phyloP scores from a whole-genome alignment of 2,329 filamentous ascomycete genomes.

The Aspergillus caelatus region DNA sequence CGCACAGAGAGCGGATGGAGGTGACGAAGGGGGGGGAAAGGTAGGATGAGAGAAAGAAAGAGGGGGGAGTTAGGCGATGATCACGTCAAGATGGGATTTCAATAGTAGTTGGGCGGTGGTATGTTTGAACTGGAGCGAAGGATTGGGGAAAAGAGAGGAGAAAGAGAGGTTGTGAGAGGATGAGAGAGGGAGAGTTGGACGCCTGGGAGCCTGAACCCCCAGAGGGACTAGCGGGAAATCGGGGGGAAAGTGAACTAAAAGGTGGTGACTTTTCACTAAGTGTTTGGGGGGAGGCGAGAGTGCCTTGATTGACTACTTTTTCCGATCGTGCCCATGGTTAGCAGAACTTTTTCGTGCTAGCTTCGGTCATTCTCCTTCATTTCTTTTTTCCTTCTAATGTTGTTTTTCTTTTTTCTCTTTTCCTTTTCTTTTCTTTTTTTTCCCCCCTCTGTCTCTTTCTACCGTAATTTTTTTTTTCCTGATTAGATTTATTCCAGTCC shows the following conservation, averaged over 20 bases:
- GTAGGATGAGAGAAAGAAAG: neutral
- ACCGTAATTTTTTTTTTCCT: neutral
- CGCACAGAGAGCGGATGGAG: neutral
- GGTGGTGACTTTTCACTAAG: neutral
- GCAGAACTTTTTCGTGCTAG: neutral
- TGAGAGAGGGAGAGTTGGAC: conserved; percentile 12
- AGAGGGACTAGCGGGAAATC: conserved; percentile 15
- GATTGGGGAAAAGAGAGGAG: conserved; percentile 16
- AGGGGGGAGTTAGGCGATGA: neutral
- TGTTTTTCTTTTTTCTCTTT: neutral
- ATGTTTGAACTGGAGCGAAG: conserved; percentile 1
- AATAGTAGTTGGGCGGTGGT: conserved; percentile 9
- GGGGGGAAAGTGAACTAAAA: neutral
- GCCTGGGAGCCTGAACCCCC: conserved; percentile 20
- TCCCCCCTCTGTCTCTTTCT: neutral
- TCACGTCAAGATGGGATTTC: neutral
- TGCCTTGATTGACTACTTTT: conserved; percentile 6
- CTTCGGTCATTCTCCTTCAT: neutral
- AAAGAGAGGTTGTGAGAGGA: conserved; percentile 17
- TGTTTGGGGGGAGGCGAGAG: neutral
- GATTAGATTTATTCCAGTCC: no score
- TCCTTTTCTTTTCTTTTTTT: neutral
- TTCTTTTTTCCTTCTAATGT: neutral
- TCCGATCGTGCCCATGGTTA: conserved; percentile 1
- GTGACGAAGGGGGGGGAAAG: neutral